Conservation (phyloP, 108 stramenopile genomes). For the Skeletonema potamos region DNA sequence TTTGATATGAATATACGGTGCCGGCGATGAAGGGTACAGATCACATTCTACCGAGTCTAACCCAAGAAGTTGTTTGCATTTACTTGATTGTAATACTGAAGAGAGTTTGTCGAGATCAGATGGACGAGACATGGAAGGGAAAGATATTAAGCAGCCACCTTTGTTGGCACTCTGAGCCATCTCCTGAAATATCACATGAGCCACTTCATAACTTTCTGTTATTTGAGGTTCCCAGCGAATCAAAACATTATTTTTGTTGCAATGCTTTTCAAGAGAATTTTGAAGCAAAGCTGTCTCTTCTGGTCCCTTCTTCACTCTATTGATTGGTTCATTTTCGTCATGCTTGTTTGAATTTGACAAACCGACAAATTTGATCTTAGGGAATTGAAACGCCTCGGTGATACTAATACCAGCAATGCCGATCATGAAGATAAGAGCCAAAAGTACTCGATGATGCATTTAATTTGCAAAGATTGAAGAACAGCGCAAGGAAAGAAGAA, state of each 20-base stretch:
- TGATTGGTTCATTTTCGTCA: slow-evolving; percentile 7
- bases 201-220: slow-evolving; percentile 30
- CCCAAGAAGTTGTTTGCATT: slow-evolving; percentile 41
- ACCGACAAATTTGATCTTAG: slow-evolving; percentile 34
- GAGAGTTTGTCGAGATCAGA: slow-evolving; percentile 20
- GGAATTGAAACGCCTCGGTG: slow-evolving; percentile 23
- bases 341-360: background rate
- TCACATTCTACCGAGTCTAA: slow-evolving; percentile 31
- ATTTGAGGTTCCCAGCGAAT: slow-evolving; percentile 34
- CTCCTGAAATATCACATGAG: slow-evolving; percentile 25
- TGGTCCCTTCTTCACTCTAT: slow-evolving; percentile 14
- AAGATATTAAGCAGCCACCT: background rate
- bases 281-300: slow-evolving; percentile 11
- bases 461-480: too few species aligned
- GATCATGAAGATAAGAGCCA: background rate
- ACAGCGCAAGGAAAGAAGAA: too few species aligned
- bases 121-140: slow-evolving; percentile 30
- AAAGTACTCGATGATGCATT: background rate
- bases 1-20: slow-evolving; percentile 8
- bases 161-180: background rate
- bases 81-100: slow-evolving; percentile 27
- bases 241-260: background rate
- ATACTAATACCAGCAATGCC: background rate
- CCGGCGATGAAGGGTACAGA: slow-evolving; percentile 31
- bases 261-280: slow-evolving; percentile 20